phyloP scores from a whole-genome alignment of 257 asterid species.

The Gentiana macrophylla region DNA sequence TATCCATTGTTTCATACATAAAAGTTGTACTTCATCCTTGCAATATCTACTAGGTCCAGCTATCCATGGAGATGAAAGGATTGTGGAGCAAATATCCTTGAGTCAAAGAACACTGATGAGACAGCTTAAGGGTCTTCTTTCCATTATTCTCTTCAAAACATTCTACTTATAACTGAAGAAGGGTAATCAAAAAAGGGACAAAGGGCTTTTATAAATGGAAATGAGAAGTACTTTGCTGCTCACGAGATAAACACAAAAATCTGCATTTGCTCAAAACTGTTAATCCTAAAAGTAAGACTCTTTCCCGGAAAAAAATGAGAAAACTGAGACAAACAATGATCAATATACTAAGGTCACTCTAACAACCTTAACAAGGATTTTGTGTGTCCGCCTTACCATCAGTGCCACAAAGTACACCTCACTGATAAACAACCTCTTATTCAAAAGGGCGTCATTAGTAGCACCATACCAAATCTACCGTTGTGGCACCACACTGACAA shows the following conservation, averaged over 20 bases:
- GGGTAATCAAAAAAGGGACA: neutral
- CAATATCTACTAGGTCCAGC: no score
- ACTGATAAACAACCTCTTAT: neutral
- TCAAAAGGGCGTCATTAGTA: no score
- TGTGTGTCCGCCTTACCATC: neutral
- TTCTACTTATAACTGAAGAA: neutral
- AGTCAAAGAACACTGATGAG: no score
- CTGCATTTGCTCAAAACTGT: neutral
- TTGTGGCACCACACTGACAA: no score
- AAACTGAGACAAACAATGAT: neutral
- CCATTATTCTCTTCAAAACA: no score
- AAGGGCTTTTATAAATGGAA: neutral
- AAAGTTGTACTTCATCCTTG: no score
- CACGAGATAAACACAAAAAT: neutral
- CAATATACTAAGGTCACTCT: neutral
- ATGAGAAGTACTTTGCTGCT: neutral
- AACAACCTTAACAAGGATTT: slow-evolving; percentile 2
- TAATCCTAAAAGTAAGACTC: neutral
- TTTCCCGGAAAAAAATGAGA: no score
- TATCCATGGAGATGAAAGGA: no score
- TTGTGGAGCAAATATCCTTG: no score
- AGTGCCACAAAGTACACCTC: neutral
- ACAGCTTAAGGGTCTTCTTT: no score
- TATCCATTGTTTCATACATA: no score
- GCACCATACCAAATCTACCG: no score